Conservation (phyloP, 441 rosid species). For the Populus hybrid region DNA sequence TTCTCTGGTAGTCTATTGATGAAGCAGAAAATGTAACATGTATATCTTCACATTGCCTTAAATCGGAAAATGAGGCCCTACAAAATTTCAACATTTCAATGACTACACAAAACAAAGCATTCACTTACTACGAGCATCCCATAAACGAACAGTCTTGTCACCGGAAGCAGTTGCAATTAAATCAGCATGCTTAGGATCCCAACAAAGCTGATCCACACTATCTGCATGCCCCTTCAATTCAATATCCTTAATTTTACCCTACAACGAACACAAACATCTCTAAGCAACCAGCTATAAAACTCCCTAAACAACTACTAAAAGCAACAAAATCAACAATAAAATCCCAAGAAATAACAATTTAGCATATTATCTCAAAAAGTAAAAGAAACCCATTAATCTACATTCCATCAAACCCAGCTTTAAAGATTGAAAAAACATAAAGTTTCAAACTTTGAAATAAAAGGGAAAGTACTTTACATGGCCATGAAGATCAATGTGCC, state of each 20-base stretch:
- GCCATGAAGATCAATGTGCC: slow-evolving; percentile 92
- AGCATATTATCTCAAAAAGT: background rate
- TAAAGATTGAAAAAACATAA: background rate
- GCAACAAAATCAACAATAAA: background rate
- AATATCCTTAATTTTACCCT: slow-evolving; percentile 84
- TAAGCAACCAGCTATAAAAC: background rate
- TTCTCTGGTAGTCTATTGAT: background rate
- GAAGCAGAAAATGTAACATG: background rate
- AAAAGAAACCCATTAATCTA: background rate
- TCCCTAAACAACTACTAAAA: background rate
- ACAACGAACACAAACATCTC: slow-evolving; percentile 16
- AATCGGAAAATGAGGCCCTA: background rate
- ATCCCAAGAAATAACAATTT: background rate
- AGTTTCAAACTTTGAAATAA: background rate
- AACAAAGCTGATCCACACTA: slow-evolving; percentile 97
- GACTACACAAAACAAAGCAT: background rate
- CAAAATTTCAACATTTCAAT: background rate
- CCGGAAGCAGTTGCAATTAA: slow-evolving; percentile 97
- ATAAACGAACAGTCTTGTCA: slow-evolving; percentile 88
- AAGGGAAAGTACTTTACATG: slow-evolving; percentile 48
- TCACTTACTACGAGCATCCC: slow-evolving; percentile 95
- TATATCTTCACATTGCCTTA: background rate
- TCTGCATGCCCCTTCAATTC: slow-evolving; percentile 94
- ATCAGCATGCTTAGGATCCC: slow-evolving; percentile 96
- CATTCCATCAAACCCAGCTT: background rate